Evolutionary conservation across 2,329 filamentous ascomycete species (phyloP).

Genomic region (Byssoonygena ceratinophila): DNA sequence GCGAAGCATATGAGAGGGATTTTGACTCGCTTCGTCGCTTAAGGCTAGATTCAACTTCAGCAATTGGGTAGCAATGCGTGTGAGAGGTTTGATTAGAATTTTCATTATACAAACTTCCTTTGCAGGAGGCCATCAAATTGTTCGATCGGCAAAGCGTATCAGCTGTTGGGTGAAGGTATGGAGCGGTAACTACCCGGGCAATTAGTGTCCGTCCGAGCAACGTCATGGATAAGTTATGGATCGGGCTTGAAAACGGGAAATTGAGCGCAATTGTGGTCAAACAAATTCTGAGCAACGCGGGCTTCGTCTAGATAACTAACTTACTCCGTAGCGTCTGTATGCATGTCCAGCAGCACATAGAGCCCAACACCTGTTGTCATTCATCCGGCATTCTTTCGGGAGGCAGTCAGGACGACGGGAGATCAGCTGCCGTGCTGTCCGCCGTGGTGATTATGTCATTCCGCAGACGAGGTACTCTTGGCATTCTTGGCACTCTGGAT

Average conservation of each 20-base stretch:
- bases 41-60: neutral
- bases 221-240: neutral
- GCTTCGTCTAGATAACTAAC: too few relatives aligned
- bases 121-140: too few relatives aligned
- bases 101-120: too few relatives aligned
- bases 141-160: too few relatives aligned
- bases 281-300: neutral
- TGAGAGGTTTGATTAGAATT: neutral
- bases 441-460: constrained; percentile 9
- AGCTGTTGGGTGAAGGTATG: constrained; percentile 1
- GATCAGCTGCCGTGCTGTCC: neutral
- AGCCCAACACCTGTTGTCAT: too few relatives aligned
- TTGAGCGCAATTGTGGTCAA: neutral
- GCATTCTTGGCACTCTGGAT: neutral
- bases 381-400: neutral
- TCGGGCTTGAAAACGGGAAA: neutral
- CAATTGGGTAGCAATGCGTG: constrained; percentile 6
- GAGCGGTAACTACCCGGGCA: neutral
- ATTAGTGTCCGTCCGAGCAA: neutral
- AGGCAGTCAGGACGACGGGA: neutral
- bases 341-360: too few relatives aligned
- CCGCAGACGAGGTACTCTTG: neutral
- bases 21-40: neutral
- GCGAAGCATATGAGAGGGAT: neutral
- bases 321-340: too few relatives aligned